Evolutionary conservation across 768 basidiomycete species (phyloP), one percentile per base, ranked within the genome.

Genomic region (Hygrocybe coccinea): DNA sequence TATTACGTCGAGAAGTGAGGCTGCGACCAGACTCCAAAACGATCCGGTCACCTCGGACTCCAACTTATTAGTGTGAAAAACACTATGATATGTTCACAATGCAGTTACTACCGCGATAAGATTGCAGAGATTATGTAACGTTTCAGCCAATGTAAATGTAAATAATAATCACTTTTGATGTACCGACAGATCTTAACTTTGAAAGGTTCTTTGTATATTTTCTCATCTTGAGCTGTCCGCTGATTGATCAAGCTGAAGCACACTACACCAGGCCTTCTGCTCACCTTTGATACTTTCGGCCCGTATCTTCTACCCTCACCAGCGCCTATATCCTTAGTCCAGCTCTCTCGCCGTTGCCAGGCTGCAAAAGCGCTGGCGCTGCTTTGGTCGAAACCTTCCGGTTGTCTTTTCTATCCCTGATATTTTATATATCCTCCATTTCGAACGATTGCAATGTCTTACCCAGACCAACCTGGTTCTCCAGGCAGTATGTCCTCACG

Each of bases 401-500:
- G 46, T 58, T 50, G 34, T 36, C 51, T 47, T 49, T 56, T 58
- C 44, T 56, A 52, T 58, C 56, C 56, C 61, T 60, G 55, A 54
- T 52, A 50, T 60, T 55, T 54, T 59, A 50, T 60, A 57, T 61
- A 58, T 56, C 57, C 56, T 55, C 58, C 61, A 56, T 62, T 46
- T 64, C 62, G 54, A 67, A 71, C 73, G 65, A 71, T 67, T 62
- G 66, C 63, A 67, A 85, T 83, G 84, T 79, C 86, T 66, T 88
- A 81, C 66, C 66, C 74, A 61, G 84, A 85, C 56, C 75, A 78
- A 56, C 77, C 86, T 38, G 71, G 74, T 49, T 86, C 87, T 24
- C 83, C 88, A 50, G 79, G 77, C 59, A 77, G 81, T 63, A 78
- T 85, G 66, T 86, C 85, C 59, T 74, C 82, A 60, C 83, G 89